These are phyloP conservation scores for Asterionellopsis glacialis DNA, from an alignment of 108 stramenopile genomes.

Conservation along the genomic window DNA sequence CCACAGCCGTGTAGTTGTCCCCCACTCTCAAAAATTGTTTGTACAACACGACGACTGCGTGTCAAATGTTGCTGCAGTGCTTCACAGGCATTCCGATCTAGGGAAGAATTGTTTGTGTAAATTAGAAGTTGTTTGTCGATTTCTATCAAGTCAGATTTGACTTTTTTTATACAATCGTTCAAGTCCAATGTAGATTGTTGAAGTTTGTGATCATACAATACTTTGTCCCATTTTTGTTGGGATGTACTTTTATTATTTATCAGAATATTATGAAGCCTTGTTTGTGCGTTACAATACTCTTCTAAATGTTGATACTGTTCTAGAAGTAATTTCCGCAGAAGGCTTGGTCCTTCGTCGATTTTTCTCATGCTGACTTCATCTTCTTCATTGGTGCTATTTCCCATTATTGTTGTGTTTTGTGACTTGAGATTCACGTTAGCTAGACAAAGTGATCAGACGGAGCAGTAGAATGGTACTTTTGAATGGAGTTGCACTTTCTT, in stretches of 20 bases:
- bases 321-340: slow-evolving; percentile 6
- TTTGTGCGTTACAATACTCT: slow-evolving; percentile 31
- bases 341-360: too few species aligned
- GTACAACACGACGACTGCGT: background rate
- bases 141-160: background rate
- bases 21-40: slow-evolving; percentile 6
- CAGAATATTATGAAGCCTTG: slow-evolving; percentile 12
- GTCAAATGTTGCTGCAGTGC: background rate
- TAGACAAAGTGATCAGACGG: too few species aligned
- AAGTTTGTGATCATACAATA: background rate
- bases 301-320: slow-evolving; percentile 22
- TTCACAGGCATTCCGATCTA: background rate
- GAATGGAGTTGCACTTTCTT: too few species aligned
- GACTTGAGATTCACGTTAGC: too few species aligned
- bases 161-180: background rate
- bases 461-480: too few species aligned
- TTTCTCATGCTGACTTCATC: too few species aligned
- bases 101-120: background rate
- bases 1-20: background rate
- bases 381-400: too few species aligned
- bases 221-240: background rate
- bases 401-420: too few species aligned
- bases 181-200: background rate
- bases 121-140: background rate
- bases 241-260: background rate